Percentiles rank a stretch among this genome's conserved stretches.
Evolutionary conservation across 2,329 filamentous ascomycete genomes (phyloP).

Genomic region (Ilyonectria mors-panacis): DNA sequence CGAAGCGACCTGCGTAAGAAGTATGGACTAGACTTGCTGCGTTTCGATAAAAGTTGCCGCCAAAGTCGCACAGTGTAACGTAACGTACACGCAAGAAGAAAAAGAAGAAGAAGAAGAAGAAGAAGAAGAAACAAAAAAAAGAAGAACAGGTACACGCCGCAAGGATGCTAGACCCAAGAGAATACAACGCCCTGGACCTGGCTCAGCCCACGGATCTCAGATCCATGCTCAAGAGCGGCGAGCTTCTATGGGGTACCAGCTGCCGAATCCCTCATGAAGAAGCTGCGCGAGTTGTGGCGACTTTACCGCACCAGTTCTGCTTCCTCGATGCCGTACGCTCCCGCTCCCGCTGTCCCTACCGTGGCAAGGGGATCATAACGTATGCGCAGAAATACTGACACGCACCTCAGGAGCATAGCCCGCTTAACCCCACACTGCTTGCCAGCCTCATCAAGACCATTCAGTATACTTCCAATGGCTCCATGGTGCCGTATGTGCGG

Average conservation of each 20-base stretch:
- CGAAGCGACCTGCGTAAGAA: too few species aligned
- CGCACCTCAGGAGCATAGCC: conserved; percentile 24
- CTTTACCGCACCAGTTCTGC: conserved; percentile 28
- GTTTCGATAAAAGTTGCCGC: too few species aligned
- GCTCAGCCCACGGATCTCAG: conserved; percentile 30
- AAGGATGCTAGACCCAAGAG: conserved; percentile 1
- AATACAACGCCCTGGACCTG: conserved; percentile 27
- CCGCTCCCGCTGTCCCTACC: background rate
- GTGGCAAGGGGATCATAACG: too few species aligned
- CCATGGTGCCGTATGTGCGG: conserved; percentile 31
- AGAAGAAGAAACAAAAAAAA: too few species aligned
- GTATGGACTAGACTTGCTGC: too few species aligned
- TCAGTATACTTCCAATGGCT: conserved; percentile 28
- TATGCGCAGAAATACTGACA: too few species aligned
- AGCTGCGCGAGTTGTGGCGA: conserved; percentile 22
- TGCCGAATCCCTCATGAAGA: conserved; percentile 33
- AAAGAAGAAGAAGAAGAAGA: too few species aligned
- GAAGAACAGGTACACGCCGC: too few species aligned
- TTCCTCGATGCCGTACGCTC: conserved; percentile 22
- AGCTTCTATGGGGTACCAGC: conserved; percentile 26
- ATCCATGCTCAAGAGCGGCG: conserved; percentile 17
- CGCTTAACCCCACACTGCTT: conserved; percentile 28
- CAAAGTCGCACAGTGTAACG: too few species aligned
- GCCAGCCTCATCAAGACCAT: conserved; percentile 21
- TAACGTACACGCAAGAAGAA: too few species aligned